Conservation (phyloP, 1,284 basidiomycete genomes). For the Cystobasidiaceae sp. region DNA sequence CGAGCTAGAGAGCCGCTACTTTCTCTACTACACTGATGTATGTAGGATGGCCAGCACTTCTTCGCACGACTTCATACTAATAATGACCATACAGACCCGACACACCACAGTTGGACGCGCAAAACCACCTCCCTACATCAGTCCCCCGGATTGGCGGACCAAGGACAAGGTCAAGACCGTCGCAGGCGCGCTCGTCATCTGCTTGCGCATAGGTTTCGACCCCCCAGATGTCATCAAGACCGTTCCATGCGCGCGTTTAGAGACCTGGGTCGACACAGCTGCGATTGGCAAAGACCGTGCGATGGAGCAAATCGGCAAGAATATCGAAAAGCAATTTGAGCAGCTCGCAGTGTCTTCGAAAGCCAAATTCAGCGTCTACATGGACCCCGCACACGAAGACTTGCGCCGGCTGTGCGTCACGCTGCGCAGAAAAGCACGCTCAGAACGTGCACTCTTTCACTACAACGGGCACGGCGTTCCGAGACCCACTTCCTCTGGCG, state of each 20-base stretch:
- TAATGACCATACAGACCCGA: constrained; percentile 10
- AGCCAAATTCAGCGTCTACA: constrained; percentile 58
- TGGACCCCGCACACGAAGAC: constrained; percentile 94
- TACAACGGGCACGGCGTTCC: constrained; percentile 99
- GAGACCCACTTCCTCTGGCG: constrained; percentile 90
- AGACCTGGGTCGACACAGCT: constrained; percentile 96
- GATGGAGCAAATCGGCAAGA: constrained; percentile 61
- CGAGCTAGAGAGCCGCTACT: constrained; percentile 43
- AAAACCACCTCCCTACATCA: constrained; percentile 19
- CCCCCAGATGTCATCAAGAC: constrained; percentile 97
- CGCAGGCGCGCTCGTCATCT: constrained; percentile 87
- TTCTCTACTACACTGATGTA: constrained; percentile 43
- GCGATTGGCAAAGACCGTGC: constrained; percentile 67
- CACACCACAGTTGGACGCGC: constrained; percentile 21
- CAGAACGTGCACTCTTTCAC: constrained; percentile 92
- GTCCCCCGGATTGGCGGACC: constrained; percentile 46
- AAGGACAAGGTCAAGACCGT: constrained; percentile 56
- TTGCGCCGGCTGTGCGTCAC: constrained; percentile 82
- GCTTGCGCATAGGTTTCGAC: constrained; percentile 95
- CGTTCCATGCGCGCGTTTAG: constrained; percentile 86
- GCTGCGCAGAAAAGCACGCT: constrained; percentile 80
- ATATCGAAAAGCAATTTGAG: constrained; percentile 94
- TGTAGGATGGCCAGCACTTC: constrained; percentile 29
- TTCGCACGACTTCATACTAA: not conserved
- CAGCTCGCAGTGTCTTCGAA: constrained; percentile 83